These are phyloP conservation scores for Cucurbita pepo DNA, from an alignment of 306 rosid genomes.

Conservation along the genomic window DNA sequence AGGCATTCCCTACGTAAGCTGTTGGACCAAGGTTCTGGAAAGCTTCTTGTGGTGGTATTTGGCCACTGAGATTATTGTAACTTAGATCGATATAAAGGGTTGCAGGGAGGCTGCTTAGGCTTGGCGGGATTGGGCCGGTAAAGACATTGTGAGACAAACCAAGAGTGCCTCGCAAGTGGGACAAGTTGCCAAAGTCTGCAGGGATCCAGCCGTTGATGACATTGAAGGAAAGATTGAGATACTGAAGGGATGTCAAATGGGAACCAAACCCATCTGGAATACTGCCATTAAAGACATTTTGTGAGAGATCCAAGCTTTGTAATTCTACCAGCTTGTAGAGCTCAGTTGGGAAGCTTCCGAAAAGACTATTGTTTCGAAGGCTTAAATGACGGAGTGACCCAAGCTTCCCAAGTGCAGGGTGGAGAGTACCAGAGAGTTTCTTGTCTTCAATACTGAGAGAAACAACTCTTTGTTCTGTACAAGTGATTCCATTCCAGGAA, in stretches of 20 bases:
- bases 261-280: constrained; percentile 58
- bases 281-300: constrained; percentile 55
- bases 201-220: constrained; percentile 57
- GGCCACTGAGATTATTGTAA: constrained; percentile 61
- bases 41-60: constrained; percentile 81
- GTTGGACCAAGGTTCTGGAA: constrained; percentile 90
- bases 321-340: constrained; percentile 51
- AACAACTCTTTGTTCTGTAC: constrained; percentile 12
- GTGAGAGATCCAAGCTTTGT: constrained; percentile 78
- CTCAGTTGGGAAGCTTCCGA: constrained; percentile 30
- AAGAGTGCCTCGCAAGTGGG: constrained; percentile 60
- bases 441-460: constrained; percentile 7
- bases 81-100: constrained; percentile 87
- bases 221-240: constrained; percentile 62
- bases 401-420: constrained; percentile 14
- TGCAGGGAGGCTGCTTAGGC: constrained; percentile 77
- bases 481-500: constrained; percentile 17
- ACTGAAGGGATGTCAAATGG: constrained; percentile 44
- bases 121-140: constrained; percentile 64
- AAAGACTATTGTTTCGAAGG: constrained; percentile 10
- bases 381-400: constrained; percentile 10
- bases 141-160: constrained; percentile 83
- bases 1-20: constrained; percentile 78
- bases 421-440: constrained; percentile 13
- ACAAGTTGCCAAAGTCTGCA: constrained; percentile 53